Evolutionary conservation across 2,329 filamentous ascomycete genomes (phyloP).

Genomic region (Cladosporium sp.): DNA sequence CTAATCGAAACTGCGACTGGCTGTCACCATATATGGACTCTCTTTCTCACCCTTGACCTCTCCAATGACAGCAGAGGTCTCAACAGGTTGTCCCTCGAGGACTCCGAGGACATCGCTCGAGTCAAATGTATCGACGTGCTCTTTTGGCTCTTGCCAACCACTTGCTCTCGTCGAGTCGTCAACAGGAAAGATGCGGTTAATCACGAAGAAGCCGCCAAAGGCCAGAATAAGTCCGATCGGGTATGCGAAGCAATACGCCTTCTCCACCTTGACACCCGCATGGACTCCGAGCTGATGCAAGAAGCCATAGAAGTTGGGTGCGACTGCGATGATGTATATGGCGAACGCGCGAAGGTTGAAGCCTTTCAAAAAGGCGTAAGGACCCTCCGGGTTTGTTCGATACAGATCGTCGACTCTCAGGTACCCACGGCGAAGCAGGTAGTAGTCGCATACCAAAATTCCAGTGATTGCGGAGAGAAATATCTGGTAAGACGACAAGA

Average conservation of each 20-base stretch:
- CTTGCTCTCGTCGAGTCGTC: background rate
- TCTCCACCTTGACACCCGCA: background rate
- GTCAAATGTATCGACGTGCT: background rate
- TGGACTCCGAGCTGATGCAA: conserved; percentile 1
- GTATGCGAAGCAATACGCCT: background rate
- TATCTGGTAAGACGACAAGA: conserved; percentile 87
- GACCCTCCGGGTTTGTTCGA: conserved; percentile 24
- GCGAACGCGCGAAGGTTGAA: conserved; percentile 5
- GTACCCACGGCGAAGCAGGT: conserved; percentile 79
- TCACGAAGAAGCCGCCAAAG: background rate
- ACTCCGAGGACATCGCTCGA: background rate
- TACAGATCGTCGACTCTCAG: conserved; percentile 78
- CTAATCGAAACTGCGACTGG: background rate
- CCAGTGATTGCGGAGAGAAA: conserved; percentile 92
- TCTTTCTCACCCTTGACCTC: background rate
- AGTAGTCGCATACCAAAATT: conserved; percentile 88
- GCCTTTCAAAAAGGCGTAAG: background rate
- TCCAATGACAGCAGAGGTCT: background rate
- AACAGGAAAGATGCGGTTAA: background rate
- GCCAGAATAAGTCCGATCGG: background rate
- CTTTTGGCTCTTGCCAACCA: background rate
- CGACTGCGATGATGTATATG: background rate
- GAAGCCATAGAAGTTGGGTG: conserved; percentile 4
- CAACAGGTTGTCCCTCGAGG: background rate
- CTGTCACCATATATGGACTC: background rate